These are phyloP conservation scores for Schwanniomyces polymorphus DNA, from an alignment of 805 yeast genomes.

Conservation along the genomic window DNA sequence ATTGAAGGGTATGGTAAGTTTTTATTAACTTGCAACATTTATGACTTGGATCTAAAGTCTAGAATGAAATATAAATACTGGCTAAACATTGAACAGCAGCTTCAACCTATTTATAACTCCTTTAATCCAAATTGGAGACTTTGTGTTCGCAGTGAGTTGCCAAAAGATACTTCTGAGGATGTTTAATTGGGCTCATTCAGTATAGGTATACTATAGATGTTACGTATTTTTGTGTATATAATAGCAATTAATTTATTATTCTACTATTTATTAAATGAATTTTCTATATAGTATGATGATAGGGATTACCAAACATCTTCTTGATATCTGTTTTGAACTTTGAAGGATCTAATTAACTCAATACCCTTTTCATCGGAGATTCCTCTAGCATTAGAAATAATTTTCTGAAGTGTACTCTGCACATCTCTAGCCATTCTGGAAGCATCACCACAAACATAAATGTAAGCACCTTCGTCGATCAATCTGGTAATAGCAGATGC, in stretches of 20 bases:
- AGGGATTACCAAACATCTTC: constrained; percentile 93
- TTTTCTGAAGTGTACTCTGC: constrained; percentile 62
- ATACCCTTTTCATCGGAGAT: constrained; percentile 67
- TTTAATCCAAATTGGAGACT: constrained; percentile 27
- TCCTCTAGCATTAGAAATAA: constrained; percentile 63
- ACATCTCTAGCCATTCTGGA: constrained; percentile 95
- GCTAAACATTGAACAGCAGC: constrained; percentile 40
- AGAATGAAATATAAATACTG: constrained; percentile 44
- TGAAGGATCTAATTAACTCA: constrained; percentile 74
- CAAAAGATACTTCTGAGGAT: neutral
- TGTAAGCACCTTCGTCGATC: constrained; percentile 70
- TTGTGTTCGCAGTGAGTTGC: constrained; percentile 18
- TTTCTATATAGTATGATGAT: neutral
- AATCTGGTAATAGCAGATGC: constrained; percentile 54
- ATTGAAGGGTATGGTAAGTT: constrained; percentile 24
- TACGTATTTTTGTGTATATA: neutral
- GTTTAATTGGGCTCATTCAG: neutral
- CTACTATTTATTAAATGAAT: neutral
- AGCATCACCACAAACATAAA: constrained; percentile 98
- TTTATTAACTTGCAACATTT: constrained; percentile 36
- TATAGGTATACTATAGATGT: neutral
- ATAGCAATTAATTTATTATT: neutral
- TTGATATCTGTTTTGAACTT: constrained; percentile 85
- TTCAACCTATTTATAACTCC: constrained; percentile 34
- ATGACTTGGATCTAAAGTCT: constrained; percentile 53